Conservation (phyloP, 768 basidiomycete species). For the Mrakia gelida region DNA sequence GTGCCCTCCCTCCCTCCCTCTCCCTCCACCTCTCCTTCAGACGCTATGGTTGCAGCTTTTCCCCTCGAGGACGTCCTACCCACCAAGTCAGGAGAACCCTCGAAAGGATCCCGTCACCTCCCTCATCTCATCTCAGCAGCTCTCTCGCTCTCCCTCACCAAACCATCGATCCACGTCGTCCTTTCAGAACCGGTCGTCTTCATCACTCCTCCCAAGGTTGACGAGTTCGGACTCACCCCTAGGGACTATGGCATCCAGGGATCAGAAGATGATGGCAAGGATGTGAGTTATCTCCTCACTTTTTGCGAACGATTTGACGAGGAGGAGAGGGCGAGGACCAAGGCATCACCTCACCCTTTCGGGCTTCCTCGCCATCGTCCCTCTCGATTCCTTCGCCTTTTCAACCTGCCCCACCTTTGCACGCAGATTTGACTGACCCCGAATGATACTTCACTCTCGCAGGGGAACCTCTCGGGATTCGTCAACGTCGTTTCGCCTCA, state of each 20-base stretch:
- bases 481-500: conserved; percentile 20
- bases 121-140: conserved; percentile 6
- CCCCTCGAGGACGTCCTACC: conserved; percentile 2
- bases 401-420: background rate
- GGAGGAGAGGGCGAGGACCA: no score
- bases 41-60: background rate
- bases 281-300: conserved; percentile 4
- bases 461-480: conserved; percentile 13
- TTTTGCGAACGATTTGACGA: no score
- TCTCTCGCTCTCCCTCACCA: background rate
- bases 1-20: background rate
- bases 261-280: background rate
- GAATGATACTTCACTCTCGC: background rate
- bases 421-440: background rate
- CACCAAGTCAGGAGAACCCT: background rate
- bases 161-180: background rate
- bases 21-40: background rate
- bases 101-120: background rate
- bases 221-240: background rate
- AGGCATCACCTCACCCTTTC: no score
- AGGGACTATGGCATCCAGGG: conserved; percentile 2
- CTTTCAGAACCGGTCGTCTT: background rate
- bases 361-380: no score
- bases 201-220: background rate
- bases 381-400: no score